Base-by-base conservation (phyloP, 2,329 filamentous ascomycete species). In the Apiospora malaysiana region DNA sequence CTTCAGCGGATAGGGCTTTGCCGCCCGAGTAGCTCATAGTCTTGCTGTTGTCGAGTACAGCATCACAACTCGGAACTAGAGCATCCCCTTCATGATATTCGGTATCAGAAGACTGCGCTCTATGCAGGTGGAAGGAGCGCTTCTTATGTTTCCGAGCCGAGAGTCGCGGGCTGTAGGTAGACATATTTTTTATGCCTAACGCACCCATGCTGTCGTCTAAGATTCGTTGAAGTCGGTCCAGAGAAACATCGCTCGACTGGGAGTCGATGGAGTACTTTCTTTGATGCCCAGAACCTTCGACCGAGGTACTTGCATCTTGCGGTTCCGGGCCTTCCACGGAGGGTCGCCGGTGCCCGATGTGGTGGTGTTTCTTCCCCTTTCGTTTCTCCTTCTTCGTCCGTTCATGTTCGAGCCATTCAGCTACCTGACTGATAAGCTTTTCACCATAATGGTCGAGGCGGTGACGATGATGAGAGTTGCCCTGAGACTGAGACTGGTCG, bases 31-130 rank as follows among this genome's bases (percentile, higher is more conserved):
- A 97, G 68, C 91, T 90, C 76, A 97, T 85, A 0, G 95, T 97
- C 82, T 95, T 96, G 6, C 93, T 93, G 78, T 98, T 98, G 82
- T 98, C 95, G 25, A 98, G 86, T 65, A 91, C 85, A 9, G 90
- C 94, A 80, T 98, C 94, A 75, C 95, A 97, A 74, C 89, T 90
- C 0, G 95, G 95, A 1, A 97, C 94, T n/a, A 93, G 82, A 23
- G 90, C 86, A 73, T 97, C 94, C n/a, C 90, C 90, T 73, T 97
- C 95, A 21, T 89, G 84, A 75, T 92, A 93, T 71, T 98, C 95
- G 0, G 94, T 97, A 76, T 98, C 95, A 0, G 94, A 96, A 4
- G 93, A 94, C 5, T 86, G 87, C 1, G 84, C 82, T 18, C 84
- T 85, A 75, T 79, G 85, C 76, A 83, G 82, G 25, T 80, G 82